Percentiles rank a stretch among this genome's conserved stretches.
Conservation (phyloP, 108 stramenopile genomes). For the Cylindrotheca fusiformis region DNA sequence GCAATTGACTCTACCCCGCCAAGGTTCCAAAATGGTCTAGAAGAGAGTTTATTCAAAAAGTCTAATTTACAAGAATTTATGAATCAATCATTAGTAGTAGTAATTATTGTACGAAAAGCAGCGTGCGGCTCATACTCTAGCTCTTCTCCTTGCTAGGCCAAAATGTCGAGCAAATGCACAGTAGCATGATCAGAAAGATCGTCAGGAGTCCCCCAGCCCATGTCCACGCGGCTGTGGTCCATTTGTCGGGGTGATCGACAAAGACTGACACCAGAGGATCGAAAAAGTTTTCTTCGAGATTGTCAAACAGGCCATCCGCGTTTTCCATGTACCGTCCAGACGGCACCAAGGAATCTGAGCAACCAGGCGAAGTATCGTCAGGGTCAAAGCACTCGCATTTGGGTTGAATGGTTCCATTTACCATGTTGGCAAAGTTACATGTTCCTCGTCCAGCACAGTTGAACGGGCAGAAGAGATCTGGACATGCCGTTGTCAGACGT, state of each 20-base stretch:
- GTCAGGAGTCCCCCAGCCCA: slow-evolving; percentile 81
- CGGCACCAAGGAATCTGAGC: slow-evolving; percentile 69
- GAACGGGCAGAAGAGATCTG: slow-evolving; percentile 82
- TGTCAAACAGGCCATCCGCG: slow-evolving; percentile 57
- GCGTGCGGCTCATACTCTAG: neutral
- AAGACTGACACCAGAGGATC: slow-evolving; percentile 84
- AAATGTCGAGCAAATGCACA: slow-evolving; percentile 84
- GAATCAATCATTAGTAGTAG: too few relatives aligned
- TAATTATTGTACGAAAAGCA: neutral
- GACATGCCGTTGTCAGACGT: slow-evolving; percentile 66
- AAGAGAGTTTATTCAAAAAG: too few relatives aligned
- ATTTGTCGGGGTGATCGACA: slow-evolving; percentile 82
- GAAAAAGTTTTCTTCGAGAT: slow-evolving; percentile 74
- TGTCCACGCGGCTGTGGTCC: slow-evolving; percentile 78
- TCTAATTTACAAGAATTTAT: neutral
- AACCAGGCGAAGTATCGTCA: slow-evolving; percentile 68
- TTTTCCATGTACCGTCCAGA: slow-evolving; percentile 72
- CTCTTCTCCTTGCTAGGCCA: slow-evolving; percentile 40
- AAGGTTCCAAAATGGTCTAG: too few relatives aligned
- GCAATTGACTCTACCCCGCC: too few relatives aligned
- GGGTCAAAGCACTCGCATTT: slow-evolving; percentile 79
- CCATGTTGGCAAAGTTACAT: slow-evolving; percentile 57
- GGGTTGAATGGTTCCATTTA: slow-evolving; percentile 52
- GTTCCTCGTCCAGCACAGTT: slow-evolving; percentile 79
- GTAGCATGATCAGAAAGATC: slow-evolving; percentile 70